A percentile compares a stretch with the other conserved stretches of the same genome.
Conservation (phyloP, 805 yeast genomes). For the Metschnikowia dekortorum region DNA sequence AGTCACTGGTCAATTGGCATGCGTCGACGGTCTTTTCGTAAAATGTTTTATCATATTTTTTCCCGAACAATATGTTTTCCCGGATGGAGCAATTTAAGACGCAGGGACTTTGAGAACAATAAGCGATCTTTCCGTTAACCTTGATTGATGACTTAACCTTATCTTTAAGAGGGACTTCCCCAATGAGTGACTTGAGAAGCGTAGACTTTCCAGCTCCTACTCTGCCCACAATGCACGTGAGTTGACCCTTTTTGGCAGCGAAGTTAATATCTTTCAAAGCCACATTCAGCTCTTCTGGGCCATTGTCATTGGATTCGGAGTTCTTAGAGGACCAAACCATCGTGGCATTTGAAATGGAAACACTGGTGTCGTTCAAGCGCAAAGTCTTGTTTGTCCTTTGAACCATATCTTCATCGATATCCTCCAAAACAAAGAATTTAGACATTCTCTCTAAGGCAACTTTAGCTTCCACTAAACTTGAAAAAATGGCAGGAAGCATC, state of each 20-base stretch:
- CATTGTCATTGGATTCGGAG: constrained; percentile 15
- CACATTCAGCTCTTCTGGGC: constrained; percentile 38
- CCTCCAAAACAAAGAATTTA: constrained; percentile 31
- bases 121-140: constrained; percentile 46
- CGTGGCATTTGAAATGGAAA: constrained; percentile 45
- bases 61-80: constrained; percentile 51
- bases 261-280: constrained; percentile 48
- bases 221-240: constrained; percentile 60
- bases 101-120: constrained; percentile 60
- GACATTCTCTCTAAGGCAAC: constrained; percentile 33
- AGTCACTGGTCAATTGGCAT: constrained; percentile 47
- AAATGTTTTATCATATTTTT: constrained; percentile 36
- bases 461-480: constrained; percentile 25
- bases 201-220: constrained; percentile 71
- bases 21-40: constrained; percentile 44
- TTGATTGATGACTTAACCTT: constrained; percentile 8
- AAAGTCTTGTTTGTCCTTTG: constrained; percentile 17
- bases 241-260: constrained; percentile 46
- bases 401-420: constrained; percentile 24
- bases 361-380: constrained; percentile 23
- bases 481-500: constrained; percentile 28
- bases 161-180: constrained; percentile 35
- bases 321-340: constrained; percentile 46
- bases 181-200: constrained; percentile 49
- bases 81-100: constrained; percentile 47